Evolutionary conservation across 768 basidiomycete genomes (phyloP).

Genomic region (Mycena epipterygia): DNA sequence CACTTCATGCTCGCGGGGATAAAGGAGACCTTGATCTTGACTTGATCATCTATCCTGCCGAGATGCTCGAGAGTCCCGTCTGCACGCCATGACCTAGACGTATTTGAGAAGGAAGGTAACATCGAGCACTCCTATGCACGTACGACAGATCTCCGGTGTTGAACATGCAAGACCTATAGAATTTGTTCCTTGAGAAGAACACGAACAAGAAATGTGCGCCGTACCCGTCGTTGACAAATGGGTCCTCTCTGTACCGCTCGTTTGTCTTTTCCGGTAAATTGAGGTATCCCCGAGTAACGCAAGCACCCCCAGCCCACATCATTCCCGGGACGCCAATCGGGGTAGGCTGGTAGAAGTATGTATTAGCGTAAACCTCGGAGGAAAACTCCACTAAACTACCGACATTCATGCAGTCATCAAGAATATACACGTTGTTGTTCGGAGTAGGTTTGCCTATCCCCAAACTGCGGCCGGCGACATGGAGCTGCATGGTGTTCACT

Average conservation of each 20-base stretch:
- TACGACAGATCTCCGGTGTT: conserved; percentile 73
- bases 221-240: conserved; percentile 63
- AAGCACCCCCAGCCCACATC: conserved; percentile 78
- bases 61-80: conserved; percentile 70
- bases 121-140: background rate
- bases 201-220: conserved; percentile 29
- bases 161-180: conserved; percentile 64
- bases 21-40: conserved; percentile 67
- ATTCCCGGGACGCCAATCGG: conserved; percentile 52
- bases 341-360: conserved; percentile 39
- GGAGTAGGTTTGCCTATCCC: conserved; percentile 68
- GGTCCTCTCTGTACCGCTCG: conserved; percentile 65
- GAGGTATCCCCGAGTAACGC: conserved; percentile 68
- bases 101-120: background rate
- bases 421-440: conserved; percentile 61
- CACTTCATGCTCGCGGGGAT: background rate
- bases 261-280: conserved; percentile 67
- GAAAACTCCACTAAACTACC: conserved; percentile 33
- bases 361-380: conserved; percentile 51
- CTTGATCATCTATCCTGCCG: conserved; percentile 73
- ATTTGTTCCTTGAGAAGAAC: conserved; percentile 10
- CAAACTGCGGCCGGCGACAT: conserved; percentile 54
- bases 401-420: conserved; percentile 38
- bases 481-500: conserved; percentile 68
- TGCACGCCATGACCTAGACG: conserved; percentile 57